A percentile compares a stretch with the other conserved stretches of the same genome.
phyloP scores from a whole-genome alignment of 1,284 basidiomycete genomes.

The Limonomyces culmigenus region DNA sequence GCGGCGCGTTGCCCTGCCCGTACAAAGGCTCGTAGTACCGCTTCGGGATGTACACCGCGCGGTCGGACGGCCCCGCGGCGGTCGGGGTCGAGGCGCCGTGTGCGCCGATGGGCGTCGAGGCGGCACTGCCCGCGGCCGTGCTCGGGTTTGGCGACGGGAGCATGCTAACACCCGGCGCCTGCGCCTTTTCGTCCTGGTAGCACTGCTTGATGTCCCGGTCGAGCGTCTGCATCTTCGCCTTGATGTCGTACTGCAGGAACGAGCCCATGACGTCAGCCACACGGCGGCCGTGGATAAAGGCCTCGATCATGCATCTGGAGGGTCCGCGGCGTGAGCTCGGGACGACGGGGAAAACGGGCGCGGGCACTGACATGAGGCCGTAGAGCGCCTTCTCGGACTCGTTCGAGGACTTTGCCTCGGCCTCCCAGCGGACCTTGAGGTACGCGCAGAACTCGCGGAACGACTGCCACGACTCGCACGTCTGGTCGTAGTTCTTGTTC shows the following conservation, averaged over 20 bases:
- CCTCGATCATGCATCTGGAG: slow-evolving; percentile 55
- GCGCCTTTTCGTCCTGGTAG: background rate
- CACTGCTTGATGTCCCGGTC: background rate
- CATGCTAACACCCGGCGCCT: slow-evolving; percentile 13
- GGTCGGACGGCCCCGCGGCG: background rate
- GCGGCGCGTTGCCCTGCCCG: slow-evolving; percentile 13
- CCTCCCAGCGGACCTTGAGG: slow-evolving; percentile 50
- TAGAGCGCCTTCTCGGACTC: slow-evolving; percentile 59
- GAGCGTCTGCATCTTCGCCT: slow-evolving; percentile 13
- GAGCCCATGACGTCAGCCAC: slow-evolving; percentile 26
- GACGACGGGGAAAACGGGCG: slow-evolving; percentile 9
- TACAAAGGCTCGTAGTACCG: background rate
- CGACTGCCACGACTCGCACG: slow-evolving; percentile 47
- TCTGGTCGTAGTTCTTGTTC: slow-evolving; percentile 28
- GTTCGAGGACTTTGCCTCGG: slow-evolving; percentile 32
- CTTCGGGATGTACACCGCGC: background rate
- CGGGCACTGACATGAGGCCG: slow-evolving; percentile 51
- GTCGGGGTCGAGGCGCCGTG: slow-evolving; percentile 10
- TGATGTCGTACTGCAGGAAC: slow-evolving; percentile 26
- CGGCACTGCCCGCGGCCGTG: slow-evolving; percentile 42
- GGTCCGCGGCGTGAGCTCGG: slow-evolving; percentile 14
- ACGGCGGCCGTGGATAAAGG: slow-evolving; percentile 46
- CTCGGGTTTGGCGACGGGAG: slow-evolving; percentile 57
- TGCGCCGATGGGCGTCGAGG: slow-evolving; percentile 48
- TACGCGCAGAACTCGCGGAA: slow-evolving; percentile 45